Percentiles rank a stretch among this genome's conserved stretches.
Evolutionary conservation across 1,139 yeast species (phyloP).

Genomic region (Taphrina communis): DNA sequence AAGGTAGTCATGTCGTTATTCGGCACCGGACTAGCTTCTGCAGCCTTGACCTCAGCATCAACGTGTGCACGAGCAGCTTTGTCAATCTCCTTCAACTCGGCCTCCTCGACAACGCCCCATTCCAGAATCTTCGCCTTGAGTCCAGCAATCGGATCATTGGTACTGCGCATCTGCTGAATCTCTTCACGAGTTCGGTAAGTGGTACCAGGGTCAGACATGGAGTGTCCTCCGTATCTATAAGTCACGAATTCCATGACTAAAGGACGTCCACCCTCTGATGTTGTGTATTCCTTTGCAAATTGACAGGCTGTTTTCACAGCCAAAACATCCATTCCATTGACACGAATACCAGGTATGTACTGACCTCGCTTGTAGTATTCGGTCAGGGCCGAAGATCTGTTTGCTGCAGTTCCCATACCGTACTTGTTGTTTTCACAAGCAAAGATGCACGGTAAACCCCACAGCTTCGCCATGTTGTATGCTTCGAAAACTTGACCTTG

Average conservation of each 20-base stretch:
- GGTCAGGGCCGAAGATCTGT: constrained; percentile 94
- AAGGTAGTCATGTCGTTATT: constrained; percentile 92
- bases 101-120: constrained; percentile 84
- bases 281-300: constrained; percentile 95
- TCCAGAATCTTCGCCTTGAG: constrained; percentile 85
- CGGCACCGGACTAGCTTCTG: constrained; percentile 93
- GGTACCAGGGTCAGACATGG: constrained; percentile 51
- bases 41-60: constrained; percentile 90
- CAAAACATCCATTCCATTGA: constrained; percentile 97
- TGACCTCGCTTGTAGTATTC: constrained; percentile 99
- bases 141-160: constrained; percentile 97
- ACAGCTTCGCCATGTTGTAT: constrained; percentile 97
- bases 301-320: constrained; percentile 95
- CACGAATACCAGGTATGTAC: constrained; percentile 97
- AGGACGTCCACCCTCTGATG: constrained; percentile 87
- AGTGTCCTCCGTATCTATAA: constrained; percentile 99
- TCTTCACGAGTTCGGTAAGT: constrained; percentile 80
- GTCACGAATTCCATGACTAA: constrained; percentile 95
- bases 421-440: constrained; percentile 99
- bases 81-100: constrained; percentile 86
- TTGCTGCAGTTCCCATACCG: constrained; percentile 99
- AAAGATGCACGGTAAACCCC: constrained; percentile 93
- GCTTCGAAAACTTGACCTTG: constrained; percentile 99
- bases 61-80: constrained; percentile 95
- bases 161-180: constrained; percentile 98